Evolutionary conservation across 495 filamentous ascomycete species (phyloP).

Genomic region (Penicilliopsis zonata): DNA sequence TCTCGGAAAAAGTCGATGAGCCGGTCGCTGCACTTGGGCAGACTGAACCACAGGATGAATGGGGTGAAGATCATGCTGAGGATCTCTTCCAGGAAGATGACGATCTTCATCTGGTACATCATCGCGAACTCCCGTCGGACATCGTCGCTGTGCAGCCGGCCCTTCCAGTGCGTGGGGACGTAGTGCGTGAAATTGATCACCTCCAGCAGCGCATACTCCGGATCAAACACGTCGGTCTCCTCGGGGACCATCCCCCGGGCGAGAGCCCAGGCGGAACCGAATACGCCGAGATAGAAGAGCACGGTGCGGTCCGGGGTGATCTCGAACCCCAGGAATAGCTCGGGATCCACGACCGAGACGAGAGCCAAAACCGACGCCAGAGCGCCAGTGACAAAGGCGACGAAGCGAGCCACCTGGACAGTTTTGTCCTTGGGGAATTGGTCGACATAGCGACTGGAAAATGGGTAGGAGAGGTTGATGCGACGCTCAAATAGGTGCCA

Average conservation of each 20-base stretch:
- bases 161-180: constrained; percentile 76
- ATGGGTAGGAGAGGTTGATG: constrained; percentile 88
- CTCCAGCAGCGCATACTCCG: constrained; percentile 73
- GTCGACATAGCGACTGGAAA: constrained; percentile 81
- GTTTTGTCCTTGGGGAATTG: constrained; percentile 96
- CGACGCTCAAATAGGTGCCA: constrained; percentile 83
- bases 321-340: constrained; percentile 85
- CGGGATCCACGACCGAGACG: constrained; percentile 72
- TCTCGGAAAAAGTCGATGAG: constrained; percentile 97
- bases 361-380: constrained; percentile 72
- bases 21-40: constrained; percentile 83
- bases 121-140: constrained; percentile 71
- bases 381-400: constrained; percentile 79
- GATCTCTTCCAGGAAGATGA: constrained; percentile 88
- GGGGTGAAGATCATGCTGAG: constrained; percentile 86
- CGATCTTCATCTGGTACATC: constrained; percentile 77
- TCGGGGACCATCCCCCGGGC: constrained; percentile 71
- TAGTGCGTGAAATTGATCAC: constrained; percentile 91
- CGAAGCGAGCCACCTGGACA: constrained; percentile 65
- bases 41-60: constrained; percentile 74
- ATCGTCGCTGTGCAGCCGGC: constrained; percentile 79
- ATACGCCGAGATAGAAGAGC: constrained; percentile 65
- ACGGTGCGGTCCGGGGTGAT: constrained; percentile 75
- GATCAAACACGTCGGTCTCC: constrained; percentile 83
- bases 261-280: constrained; percentile 68